Percentiles rank a stretch among this genome's conserved stretches.
Evolutionary conservation across 108 stramenopile genomes (phyloP).

Genomic region (Skeletonema grethae): DNA sequence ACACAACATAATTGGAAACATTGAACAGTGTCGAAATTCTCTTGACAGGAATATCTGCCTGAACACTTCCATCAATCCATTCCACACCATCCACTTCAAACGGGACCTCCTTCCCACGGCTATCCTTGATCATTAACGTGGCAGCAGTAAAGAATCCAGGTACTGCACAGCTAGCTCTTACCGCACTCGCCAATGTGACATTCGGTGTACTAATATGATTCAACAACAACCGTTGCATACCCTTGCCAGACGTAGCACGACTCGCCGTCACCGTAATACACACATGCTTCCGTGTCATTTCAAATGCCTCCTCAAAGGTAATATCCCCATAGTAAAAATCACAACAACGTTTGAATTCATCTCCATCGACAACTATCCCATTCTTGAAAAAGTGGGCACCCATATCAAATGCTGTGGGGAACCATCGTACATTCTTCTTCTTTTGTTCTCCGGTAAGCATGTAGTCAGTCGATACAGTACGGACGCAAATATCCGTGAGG

Average conservation of each 20-base stretch:
- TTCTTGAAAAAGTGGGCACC: constrained; percentile 76
- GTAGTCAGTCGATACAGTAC: constrained; percentile 85
- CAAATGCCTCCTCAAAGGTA: constrained; percentile 94
- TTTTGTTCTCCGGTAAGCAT: constrained; percentile 79
- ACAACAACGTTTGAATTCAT: constrained; percentile 76
- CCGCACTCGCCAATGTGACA: constrained; percentile 87
- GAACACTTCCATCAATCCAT: constrained; percentile 94
- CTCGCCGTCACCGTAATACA: constrained; percentile 92
- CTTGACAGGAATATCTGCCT: constrained; percentile 93
- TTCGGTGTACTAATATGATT: constrained; percentile 95
- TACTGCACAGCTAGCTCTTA: constrained; percentile 89
- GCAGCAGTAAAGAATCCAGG: constrained; percentile 92
- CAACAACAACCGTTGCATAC: constrained; percentile 82
- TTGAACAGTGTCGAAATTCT: constrained; percentile 91
- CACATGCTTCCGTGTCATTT: constrained; percentile 88
- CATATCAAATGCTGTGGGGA: constrained; percentile 82
- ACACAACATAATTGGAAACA: constrained; percentile 88
- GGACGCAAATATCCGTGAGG: constrained; percentile 74
- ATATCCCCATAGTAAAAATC: constrained; percentile 86
- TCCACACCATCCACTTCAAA: constrained; percentile 96
- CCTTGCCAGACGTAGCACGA: constrained; percentile 70
- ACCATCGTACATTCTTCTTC: constrained; percentile 84
- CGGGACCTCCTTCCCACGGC: constrained; percentile 73
- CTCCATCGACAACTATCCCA: constrained; percentile 77
- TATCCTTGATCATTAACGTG: constrained; percentile 85